Base-by-base conservation (phyloP, 805 yeast genomes). In the Metschnikowia baotianmanensis region DNA sequence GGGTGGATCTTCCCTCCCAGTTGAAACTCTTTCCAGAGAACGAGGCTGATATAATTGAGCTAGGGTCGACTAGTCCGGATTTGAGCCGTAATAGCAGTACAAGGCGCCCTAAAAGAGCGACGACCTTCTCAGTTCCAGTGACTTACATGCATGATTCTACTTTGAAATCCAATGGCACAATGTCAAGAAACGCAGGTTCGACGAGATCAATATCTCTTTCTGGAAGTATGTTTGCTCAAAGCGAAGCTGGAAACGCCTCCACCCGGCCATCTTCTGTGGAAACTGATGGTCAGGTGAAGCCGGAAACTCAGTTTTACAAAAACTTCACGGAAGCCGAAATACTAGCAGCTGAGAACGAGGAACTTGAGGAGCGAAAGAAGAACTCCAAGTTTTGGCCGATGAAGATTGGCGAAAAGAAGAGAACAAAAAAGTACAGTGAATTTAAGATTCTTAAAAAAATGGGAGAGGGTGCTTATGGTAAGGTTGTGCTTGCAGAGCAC, bases 391-490 rank as follows among this genome's bases (percentile, higher is more conserved):
- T 61, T 33, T 78, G 80, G 73, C 83, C 83, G 0, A 46, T 43
- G 17, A 71, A 66, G 21, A 71, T 72, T 12, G 97, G 97, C 2
- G 67, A 72, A 5, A 69, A 71, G 40, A 77, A 93, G 54, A 74
- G 96, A 39, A 80, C 75, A 16, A 86, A 86, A 58, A 77, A 79
- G 45, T 75, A 87, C 47, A 59, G 73, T 0, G 96, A 89, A 58
- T 93, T 87, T 53, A 62, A 67, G 1, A 75, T 86, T 1, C 33
- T 88, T 31, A 84, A 86, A 58, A 78, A 81, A 47, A 78, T 93
- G 80, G 99, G 99, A 1, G 91, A 86, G 60, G 99, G 99, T 27
- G 96, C 98, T 0, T 93, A 93, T 57, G 99, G 99, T 10, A 86
- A 87, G 57, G 99, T 93, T 15, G 83, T 87, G 19, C 71, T 87